phyloP scores from a whole-genome alignment of 345 rosid genomes.

The Carallia brachiata region DNA sequence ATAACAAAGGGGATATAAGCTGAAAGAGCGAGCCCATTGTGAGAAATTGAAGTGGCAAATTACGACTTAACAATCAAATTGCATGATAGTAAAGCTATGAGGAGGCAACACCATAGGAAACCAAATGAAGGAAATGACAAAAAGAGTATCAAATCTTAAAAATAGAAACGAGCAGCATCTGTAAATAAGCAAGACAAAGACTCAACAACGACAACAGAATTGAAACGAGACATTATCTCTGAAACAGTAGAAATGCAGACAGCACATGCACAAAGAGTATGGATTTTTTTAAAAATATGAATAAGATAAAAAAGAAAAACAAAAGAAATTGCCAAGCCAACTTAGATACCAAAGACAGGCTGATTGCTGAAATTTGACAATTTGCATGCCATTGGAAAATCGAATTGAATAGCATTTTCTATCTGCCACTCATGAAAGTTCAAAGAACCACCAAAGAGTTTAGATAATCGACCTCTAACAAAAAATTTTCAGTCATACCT shows the following conservation, averaged over 20 bases:
- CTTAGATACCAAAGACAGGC: no score
- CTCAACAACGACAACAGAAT: background rate
- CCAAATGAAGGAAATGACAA: background rate
- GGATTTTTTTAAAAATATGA: background rate
- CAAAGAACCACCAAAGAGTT: background rate
- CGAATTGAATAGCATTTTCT: no score
- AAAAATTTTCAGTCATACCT: slow-evolving; percentile 40
- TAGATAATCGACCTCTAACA: background rate
- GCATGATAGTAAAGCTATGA: background rate
- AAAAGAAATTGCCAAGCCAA: no score
- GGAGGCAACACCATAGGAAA: background rate
- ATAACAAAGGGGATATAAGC: background rate
- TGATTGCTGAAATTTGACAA: background rate
- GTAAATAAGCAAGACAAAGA: background rate
- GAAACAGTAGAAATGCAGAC: background rate
- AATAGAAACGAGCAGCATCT: background rate
- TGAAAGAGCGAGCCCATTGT: background rate
- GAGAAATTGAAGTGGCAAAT: background rate
- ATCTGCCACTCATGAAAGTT: background rate
- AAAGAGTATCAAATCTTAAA: background rate
- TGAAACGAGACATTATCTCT: background rate
- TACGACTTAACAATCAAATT: background rate
- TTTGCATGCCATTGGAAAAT: no score
- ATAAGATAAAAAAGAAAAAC: background rate
- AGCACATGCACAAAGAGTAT: background rate